A percentile compares a stretch with the other conserved stretches of the same genome.
Evolutionary conservation across 1,284 basidiomycete species (phyloP).

Genomic region (Tylopilus orsonianus): DNA sequence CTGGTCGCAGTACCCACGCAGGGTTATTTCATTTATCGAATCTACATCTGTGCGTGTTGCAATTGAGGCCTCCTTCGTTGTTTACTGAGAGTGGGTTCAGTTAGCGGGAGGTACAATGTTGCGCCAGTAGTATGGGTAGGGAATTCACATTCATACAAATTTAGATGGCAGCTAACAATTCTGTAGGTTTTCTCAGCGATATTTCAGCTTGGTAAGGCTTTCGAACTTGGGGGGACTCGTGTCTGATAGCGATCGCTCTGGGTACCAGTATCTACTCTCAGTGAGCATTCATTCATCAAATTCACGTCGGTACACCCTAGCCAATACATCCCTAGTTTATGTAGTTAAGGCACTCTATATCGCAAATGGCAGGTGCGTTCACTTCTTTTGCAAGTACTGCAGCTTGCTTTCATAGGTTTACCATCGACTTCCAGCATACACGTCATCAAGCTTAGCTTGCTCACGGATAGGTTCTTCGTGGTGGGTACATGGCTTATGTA

Average conservation of each 20-base stretch:
- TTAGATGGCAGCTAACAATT: no score
- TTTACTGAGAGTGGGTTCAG: not conserved
- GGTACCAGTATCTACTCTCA: not conserved
- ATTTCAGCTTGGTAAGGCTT: conserved; percentile 10
- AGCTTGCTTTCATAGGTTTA: not conserved
- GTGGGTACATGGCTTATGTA: not conserved
- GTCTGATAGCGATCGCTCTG: not conserved
- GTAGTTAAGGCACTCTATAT: conserved; percentile 2
- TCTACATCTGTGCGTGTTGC: conserved; percentile 2
- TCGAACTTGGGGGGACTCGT: no score
- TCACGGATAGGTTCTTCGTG: conserved; percentile 2
- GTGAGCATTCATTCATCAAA: not conserved
- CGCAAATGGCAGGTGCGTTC: conserved; percentile 11
- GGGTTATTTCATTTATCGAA: conserved; percentile 6
- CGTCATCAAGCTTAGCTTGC: not conserved
- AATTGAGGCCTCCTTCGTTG: not conserved
- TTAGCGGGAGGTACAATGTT: not conserved
- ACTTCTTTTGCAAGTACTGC: no score
- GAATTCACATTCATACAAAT: not conserved
- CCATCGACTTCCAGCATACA: conserved; percentile 1
- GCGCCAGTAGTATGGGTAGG: conserved; percentile 17
- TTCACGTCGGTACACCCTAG: not conserved
- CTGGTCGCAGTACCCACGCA: conserved; percentile 5
- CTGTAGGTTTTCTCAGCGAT: conserved; percentile 1
- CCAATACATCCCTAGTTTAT: conserved; percentile 6